phyloP scores from a whole-genome alignment of 2,329 filamentous ascomycete genomes.

The Diaporthe nobilis region DNA sequence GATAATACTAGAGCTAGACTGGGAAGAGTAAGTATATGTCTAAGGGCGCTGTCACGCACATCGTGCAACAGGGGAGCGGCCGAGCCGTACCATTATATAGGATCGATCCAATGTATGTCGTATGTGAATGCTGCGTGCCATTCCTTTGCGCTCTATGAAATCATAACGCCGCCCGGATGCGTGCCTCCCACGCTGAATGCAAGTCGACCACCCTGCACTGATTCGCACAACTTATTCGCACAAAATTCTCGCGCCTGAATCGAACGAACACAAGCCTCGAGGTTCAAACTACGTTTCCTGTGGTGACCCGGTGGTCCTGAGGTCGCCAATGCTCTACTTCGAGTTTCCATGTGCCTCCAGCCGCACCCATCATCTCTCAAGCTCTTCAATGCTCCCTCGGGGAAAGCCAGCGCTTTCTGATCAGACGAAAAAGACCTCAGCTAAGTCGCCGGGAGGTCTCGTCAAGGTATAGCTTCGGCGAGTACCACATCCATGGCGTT shows the following conservation, averaged over 20 bases:
- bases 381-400: not conserved
- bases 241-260: not conserved
- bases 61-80: not conserved
- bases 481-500: not conserved
- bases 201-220: conserved; percentile 14
- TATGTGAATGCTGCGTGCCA: conserved; percentile 18
- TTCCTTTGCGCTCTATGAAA: conserved; percentile 21
- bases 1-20: not conserved
- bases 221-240: not conserved
- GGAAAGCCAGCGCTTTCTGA: not conserved
- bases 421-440: not conserved
- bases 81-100: conserved; percentile 8
- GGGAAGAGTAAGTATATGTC: not conserved
- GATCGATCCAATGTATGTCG: not conserved
- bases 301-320: not conserved
- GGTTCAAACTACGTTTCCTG: not conserved
- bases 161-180: conserved; percentile 26
- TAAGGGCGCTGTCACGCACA: not conserved
- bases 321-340: not conserved
- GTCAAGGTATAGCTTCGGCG: not conserved
- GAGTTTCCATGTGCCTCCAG: not conserved
- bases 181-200: conserved; percentile 18
- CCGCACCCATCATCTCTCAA: not conserved
- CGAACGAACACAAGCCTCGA: not conserved
- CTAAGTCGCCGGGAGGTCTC: not conserved